These are phyloP conservation scores for Dichotomopilus funicola DNA, from an alignment of 2,329 filamentous ascomycete genomes.

Conservation along the genomic window DNA sequence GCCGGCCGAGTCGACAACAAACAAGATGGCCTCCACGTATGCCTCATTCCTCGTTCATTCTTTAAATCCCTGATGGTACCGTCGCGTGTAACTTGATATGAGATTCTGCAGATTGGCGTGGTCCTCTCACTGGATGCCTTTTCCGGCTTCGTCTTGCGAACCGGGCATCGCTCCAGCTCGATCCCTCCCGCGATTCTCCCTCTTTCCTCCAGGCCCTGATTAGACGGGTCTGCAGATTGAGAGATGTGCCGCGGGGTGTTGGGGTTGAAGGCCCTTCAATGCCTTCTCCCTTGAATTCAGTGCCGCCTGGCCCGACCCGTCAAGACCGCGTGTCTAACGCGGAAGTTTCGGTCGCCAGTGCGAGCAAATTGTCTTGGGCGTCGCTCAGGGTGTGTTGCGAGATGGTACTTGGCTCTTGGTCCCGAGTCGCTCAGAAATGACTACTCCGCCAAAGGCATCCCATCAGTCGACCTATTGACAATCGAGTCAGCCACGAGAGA, in stretches of 20 bases:
- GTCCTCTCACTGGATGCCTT: constrained; percentile 70
- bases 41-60: constrained; percentile 17
- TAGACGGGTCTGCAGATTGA: constrained; percentile 40
- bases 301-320: constrained; percentile 46
- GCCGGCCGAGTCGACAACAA: constrained; percentile 28
- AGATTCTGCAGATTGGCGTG: constrained; percentile 65
- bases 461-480: constrained; percentile 52
- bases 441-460: constrained; percentile 34
- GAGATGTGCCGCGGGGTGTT: constrained; percentile 66
- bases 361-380: constrained; percentile 48
- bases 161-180: constrained; percentile 60
- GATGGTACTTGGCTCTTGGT: constrained; percentile 51
- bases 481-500: constrained; percentile 85
- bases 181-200: constrained; percentile 62
- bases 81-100: constrained; percentile 22
- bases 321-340: constrained; percentile 1
- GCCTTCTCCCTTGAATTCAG: constrained; percentile 72
- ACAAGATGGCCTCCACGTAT: constrained; percentile 33
- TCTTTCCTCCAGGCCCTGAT: constrained; percentile 41
- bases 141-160: constrained; percentile 34
- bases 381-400: constrained; percentile 66
- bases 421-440: background rate
- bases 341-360: constrained; percentile 17
- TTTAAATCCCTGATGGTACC: constrained; percentile 21
- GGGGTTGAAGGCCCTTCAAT: constrained; percentile 56